phyloP scores from a whole-genome alignment of 352 stramenopile genomes.

The Phytophthora pisi region DNA sequence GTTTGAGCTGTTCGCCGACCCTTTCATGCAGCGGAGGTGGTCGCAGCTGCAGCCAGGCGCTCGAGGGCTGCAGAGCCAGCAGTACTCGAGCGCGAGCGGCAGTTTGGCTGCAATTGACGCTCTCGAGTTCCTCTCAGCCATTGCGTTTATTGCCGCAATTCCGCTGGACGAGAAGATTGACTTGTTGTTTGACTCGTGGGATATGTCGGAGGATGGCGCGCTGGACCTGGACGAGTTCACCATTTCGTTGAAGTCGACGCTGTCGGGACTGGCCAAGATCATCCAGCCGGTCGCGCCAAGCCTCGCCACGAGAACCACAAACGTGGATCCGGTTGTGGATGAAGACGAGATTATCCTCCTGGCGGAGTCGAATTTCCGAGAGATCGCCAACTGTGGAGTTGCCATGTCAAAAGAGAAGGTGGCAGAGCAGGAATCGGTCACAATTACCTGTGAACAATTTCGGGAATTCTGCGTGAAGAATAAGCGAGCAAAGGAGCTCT shows the following conservation, averaged over 20 bases:
- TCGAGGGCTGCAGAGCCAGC: constrained; percentile 23
- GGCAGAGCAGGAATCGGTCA: constrained; percentile 26
- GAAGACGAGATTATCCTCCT: constrained; percentile 74
- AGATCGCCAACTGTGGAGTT: constrained; percentile 55
- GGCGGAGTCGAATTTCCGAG: constrained; percentile 67
- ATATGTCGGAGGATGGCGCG: constrained; percentile 84
- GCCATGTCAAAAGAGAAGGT: constrained; percentile 27
- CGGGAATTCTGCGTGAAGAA: constrained; percentile 76
- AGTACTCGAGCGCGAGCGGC: constrained; percentile 15
- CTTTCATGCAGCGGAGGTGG: constrained; percentile 25
- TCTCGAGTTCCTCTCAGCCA: constrained; percentile 79
- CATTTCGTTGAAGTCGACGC: constrained; percentile 88
- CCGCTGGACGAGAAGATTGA: constrained; percentile 82
- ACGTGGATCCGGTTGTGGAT: constrained; percentile 33
- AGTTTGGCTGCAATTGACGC: constrained; percentile 56
- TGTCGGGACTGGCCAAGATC: constrained; percentile 73
- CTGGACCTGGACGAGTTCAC: constrained; percentile 85
- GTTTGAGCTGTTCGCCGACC: constrained; percentile 65
- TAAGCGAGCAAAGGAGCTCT: constrained; percentile 55
- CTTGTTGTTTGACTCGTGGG: constrained; percentile 86
- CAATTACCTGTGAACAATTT: constrained; percentile 83
- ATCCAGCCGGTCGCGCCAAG: constrained; percentile 35
- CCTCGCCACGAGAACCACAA: constrained; percentile 4
- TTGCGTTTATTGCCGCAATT: constrained; percentile 67
- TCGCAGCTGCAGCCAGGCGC: constrained; percentile 25